phyloP scores from a whole-genome alignment of 805 yeast species.

The Torulaspora franciscae region DNA sequence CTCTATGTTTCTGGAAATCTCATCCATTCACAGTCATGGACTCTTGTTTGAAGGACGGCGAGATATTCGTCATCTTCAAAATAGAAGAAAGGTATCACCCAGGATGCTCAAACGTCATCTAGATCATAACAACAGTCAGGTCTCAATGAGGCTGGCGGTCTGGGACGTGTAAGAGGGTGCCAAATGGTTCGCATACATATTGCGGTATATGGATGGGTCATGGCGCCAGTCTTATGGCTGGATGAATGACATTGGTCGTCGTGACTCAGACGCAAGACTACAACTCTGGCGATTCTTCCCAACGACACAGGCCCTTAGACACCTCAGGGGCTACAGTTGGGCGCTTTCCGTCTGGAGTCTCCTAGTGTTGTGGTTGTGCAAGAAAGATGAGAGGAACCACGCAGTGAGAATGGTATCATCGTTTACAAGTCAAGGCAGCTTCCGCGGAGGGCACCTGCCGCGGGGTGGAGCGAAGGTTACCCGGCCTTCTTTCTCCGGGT shows the following conservation, averaged over 20 bases:
- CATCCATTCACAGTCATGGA: slow-evolving; percentile 54
- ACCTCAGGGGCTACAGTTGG: too few species aligned
- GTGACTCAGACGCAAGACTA: slow-evolving; percentile 49
- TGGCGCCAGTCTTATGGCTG: slow-evolving; percentile 57
- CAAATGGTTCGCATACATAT: slow-evolving; percentile 56
- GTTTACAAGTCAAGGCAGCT: slow-evolving; percentile 24
- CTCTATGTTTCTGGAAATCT: slow-evolving; percentile 45
- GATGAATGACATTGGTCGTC: slow-evolving; percentile 54
- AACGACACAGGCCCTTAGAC: too few species aligned
- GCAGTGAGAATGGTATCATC: slow-evolving; percentile 39
- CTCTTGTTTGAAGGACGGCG: slow-evolving; percentile 27
- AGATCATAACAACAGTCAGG: slow-evolving; percentile 27
- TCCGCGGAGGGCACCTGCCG: too few species aligned
- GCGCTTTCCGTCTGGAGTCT: too few species aligned
- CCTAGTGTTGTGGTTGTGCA: too few species aligned
- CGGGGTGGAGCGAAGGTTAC: too few species aligned
- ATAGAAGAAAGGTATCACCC: slow-evolving; percentile 48
- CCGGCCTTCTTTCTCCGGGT: too few species aligned
- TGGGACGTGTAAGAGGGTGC: slow-evolving; percentile 53
- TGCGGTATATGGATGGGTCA: slow-evolving; percentile 54
- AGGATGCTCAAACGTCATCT: slow-evolving; percentile 32
- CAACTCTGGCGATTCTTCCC: slow-evolving; percentile 45
- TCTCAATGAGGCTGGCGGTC: slow-evolving; percentile 37
- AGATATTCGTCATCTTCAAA: slow-evolving; percentile 40
- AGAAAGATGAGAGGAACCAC: too few species aligned